Percentiles rank a stretch among this genome's conserved stretches.
phyloP scores from a whole-genome alignment of 192 early-diverging fungal genomes.

The Gamsiella multidivaricata region DNA sequence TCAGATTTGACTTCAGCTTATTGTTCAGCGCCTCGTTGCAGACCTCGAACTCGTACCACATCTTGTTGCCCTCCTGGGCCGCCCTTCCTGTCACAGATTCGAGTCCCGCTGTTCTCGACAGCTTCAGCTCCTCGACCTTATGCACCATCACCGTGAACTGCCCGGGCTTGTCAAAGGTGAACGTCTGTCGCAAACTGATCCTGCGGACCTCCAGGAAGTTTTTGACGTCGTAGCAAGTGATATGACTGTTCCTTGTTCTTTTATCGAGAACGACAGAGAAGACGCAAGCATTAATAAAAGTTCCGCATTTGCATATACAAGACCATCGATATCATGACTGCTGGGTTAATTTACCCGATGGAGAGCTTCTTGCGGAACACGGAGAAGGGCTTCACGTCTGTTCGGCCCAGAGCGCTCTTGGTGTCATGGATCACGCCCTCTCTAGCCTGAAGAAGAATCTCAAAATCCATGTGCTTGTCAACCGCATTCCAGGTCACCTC shows the following conservation, averaged over 20 bases:
- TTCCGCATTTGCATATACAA: no score
- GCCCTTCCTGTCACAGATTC: slow-evolving; percentile 24
- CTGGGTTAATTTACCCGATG: slow-evolving; percentile 45
- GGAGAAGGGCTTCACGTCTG: slow-evolving; percentile 45
- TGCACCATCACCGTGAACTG: slow-evolving; percentile 19
- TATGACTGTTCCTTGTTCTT: slow-evolving; percentile 29
- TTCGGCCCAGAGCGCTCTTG: slow-evolving; percentile 33
- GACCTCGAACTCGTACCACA: slow-evolving; percentile 52
- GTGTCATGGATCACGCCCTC: slow-evolving; percentile 29
- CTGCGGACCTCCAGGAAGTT: slow-evolving; percentile 14
- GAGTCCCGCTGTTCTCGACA: slow-evolving; percentile 9
- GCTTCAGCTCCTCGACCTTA: slow-evolving; percentile 28
- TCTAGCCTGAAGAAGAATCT: slow-evolving; percentile 29
- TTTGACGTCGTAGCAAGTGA: slow-evolving; percentile 29
- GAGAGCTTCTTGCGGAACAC: slow-evolving; percentile 38
- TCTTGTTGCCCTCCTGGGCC: slow-evolving; percentile 4
- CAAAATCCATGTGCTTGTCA: slow-evolving; percentile 39
- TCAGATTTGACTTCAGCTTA: slow-evolving; percentile 16
- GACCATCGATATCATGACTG: no score
- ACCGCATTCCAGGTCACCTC: slow-evolving; percentile 42
- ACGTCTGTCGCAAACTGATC: slow-evolving; percentile 26
- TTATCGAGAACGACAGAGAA: not conserved
- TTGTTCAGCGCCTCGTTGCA: slow-evolving; percentile 10
- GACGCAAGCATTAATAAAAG: no score
- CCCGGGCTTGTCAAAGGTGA: slow-evolving; percentile 19